These are phyloP conservation scores for Debaryomyces psychrophilus DNA, from an alignment of 1,139 yeast species.

Conservation along the genomic window DNA sequence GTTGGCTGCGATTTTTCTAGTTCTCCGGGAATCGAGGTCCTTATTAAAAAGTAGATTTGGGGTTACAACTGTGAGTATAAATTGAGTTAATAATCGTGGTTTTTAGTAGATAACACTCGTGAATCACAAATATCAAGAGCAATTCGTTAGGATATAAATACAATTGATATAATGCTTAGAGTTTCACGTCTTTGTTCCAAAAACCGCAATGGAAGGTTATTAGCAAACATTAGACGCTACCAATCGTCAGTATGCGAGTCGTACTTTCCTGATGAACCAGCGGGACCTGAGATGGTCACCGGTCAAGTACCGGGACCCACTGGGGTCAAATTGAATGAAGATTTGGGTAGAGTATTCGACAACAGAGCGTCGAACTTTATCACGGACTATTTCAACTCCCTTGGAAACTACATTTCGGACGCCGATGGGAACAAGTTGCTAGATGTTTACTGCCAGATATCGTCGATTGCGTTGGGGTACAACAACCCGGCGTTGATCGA, in stretches of 20 bases:
- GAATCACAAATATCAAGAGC: neutral
- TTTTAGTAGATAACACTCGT: neutral
- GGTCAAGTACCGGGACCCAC: conserved; percentile 64
- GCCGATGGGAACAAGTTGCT: conserved; percentile 67
- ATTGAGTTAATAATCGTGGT: neutral
- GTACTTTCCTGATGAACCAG: conserved; percentile 58
- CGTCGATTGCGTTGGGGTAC: conserved; percentile 75
- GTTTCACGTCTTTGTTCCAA: conserved; percentile 1
- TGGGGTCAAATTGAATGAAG: conserved; percentile 47
- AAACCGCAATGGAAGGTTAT: conserved; percentile 2
- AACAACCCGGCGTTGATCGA: conserved; percentile 69
- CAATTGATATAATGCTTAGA: conserved; percentile 2
- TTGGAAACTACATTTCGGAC: conserved; percentile 73
- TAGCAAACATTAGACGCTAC: conserved; percentile 10
- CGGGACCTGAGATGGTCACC: conserved; percentile 50
- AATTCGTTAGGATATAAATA: neutral
- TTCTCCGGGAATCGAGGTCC: conserved; percentile 1
- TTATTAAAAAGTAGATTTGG: neutral
- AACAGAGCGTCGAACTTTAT: conserved; percentile 71
- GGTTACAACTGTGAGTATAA: neutral
- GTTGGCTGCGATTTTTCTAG: conserved; percentile 1
- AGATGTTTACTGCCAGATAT: conserved; percentile 73
- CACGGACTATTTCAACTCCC: conserved; percentile 63
- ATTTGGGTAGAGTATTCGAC: conserved; percentile 61
- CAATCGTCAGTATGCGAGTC: conserved; percentile 19